Evolutionary conservation across 495 filamentous ascomycete species (phyloP).

Genomic region (Annulohypoxylon bovei): DNA sequence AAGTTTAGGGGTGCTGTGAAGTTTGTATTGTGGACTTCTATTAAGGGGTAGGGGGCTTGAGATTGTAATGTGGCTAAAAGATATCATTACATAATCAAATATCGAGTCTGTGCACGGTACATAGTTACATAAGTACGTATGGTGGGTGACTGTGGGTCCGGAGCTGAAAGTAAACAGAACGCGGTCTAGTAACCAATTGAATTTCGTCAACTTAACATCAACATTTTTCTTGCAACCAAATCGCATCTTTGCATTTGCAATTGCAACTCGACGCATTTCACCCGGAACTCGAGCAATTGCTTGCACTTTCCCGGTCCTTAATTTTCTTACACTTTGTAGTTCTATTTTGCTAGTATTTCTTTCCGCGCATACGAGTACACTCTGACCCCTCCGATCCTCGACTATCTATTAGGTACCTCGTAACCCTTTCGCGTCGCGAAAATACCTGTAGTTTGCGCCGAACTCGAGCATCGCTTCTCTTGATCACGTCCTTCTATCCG

Average conservation of each 20-base stretch:
- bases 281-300: not conserved
- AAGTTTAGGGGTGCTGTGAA: no score
- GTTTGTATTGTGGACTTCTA: not conserved
- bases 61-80: not conserved
- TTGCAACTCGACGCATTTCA: not conserved
- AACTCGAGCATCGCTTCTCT: not conserved
- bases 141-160: constrained; percentile 17
- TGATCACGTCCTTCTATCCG: not conserved
- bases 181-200: constrained; percentile 38
- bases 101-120: not conserved
- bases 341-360: not conserved
- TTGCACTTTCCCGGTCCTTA: not conserved
- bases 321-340: not conserved
- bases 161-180: constrained; percentile 43
- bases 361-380: not conserved
- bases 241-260: not conserved
- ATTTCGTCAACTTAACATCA: not conserved
- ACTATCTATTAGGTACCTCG: not conserved
- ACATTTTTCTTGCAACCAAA: constrained; percentile 4
- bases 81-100: not conserved
- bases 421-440: constrained; percentile 24
- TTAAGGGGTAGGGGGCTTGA: not conserved
- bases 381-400: not conserved
- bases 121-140: not conserved
- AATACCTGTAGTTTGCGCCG: constrained; percentile 7